Conservation (phyloP, 2,329 filamentous ascomycete genomes). For the Apiospora arundinis region DNA sequence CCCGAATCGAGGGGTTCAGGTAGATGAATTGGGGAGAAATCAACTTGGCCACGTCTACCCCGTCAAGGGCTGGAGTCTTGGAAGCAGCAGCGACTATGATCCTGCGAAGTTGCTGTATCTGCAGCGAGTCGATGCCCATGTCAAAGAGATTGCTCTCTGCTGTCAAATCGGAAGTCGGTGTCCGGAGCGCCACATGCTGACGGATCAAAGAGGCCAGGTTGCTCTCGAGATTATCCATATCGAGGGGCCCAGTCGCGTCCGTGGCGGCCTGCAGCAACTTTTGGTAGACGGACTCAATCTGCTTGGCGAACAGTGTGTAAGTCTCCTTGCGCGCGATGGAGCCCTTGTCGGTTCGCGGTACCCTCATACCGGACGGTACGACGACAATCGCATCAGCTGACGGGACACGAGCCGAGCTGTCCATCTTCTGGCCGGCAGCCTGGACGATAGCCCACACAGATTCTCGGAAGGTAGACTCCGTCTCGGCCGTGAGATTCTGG, state of each 20-base stretch:
- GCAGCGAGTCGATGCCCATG: conserved; percentile 30
- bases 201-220: not conserved
- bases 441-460: conserved; percentile 23
- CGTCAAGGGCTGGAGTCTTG: not conserved
- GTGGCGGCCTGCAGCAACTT: conserved; percentile 22
- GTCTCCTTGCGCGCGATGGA: conserved; percentile 33
- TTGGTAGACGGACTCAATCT: conserved; percentile 21
- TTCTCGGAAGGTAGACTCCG: not conserved
- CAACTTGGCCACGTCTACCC: not conserved
- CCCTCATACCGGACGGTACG: conserved; percentile 21
- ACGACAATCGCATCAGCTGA: conserved; percentile 32
- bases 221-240: conserved; percentile 24
- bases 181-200: not conserved
- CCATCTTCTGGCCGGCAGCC: conserved; percentile 29
- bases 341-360: conserved; percentile 36
- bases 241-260: conserved; percentile 25
- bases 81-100: conserved; percentile 26
- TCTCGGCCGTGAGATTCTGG: not conserved
- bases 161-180: not conserved
- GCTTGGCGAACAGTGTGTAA: conserved; percentile 28
- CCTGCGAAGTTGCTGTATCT: conserved; percentile 28
- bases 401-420: conserved; percentile 30
- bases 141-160: not conserved
- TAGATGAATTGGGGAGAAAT: not conserved
- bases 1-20: not conserved